These are phyloP conservation scores for Penicillium mononematosum DNA, from an alignment of 495 filamentous ascomycete genomes.

Conservation along the genomic window DNA sequence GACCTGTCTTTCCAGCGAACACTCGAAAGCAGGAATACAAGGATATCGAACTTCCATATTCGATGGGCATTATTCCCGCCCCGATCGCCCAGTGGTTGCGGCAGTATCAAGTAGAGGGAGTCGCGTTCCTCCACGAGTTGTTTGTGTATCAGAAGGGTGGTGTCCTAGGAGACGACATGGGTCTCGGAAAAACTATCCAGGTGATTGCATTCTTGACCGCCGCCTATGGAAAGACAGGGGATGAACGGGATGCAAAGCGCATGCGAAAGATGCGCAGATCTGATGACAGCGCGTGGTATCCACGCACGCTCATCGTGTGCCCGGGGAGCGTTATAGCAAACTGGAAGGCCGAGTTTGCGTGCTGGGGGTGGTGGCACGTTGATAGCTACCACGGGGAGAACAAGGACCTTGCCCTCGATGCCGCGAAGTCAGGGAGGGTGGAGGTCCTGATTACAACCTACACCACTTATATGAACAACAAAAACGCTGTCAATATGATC, in stretches of 20 bases:
- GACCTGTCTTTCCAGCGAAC: slow-evolving; percentile 63
- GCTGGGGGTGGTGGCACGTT: slow-evolving; percentile 95
- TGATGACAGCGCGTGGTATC: slow-evolving; percentile 69
- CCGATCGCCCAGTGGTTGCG: slow-evolving; percentile 90
- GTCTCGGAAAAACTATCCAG: slow-evolving; percentile 94
- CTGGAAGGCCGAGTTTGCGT: slow-evolving; percentile 79
- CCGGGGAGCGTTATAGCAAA: slow-evolving; percentile 86
- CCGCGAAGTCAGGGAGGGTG: slow-evolving; percentile 70
- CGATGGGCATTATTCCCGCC: slow-evolving; percentile 82
- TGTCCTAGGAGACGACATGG: slow-evolving; percentile 95
- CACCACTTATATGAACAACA: slow-evolving; percentile 75
- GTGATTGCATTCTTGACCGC: slow-evolving; percentile 92
- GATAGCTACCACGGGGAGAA: slow-evolving; percentile 77
- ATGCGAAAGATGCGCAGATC: slow-evolving; percentile 84
- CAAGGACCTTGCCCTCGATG: slow-evolving; percentile 69
- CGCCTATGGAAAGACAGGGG: slow-evolving; percentile 92
- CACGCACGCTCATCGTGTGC: slow-evolving; percentile 80
- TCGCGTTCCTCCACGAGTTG: slow-evolving; percentile 78
- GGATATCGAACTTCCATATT: slow-evolving; percentile 71
- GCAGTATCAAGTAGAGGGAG: slow-evolving; percentile 87
- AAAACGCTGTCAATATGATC: slow-evolving; percentile 74
- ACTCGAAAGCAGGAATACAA: slow-evolving; percentile 65
- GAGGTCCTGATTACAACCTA: slow-evolving; percentile 97
- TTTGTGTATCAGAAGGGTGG: slow-evolving; percentile 94
- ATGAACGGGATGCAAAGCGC: slow-evolving; percentile 80